phyloP scores from a whole-genome alignment of 345 rosid genomes.

The Gossypioides kirkii region DNA sequence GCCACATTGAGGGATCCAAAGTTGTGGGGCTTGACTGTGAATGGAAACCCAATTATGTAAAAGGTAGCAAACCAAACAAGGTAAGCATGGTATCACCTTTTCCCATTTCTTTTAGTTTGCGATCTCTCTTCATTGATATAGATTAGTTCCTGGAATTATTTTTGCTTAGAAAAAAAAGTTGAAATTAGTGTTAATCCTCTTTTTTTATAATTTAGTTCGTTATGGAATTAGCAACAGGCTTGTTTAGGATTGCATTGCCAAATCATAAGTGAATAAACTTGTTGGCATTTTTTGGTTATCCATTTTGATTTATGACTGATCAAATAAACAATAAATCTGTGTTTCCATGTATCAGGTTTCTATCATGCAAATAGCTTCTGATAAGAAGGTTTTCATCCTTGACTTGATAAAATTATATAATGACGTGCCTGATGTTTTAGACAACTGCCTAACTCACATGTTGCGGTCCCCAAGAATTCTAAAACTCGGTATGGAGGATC shows the following conservation, averaged over 20 bases:
- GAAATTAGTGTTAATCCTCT: background rate
- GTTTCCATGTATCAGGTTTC: conserved; percentile 65
- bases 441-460: conserved; percentile 67
- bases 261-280: background rate
- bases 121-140: background rate
- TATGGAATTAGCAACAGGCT: background rate
- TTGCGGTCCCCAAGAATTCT: conserved; percentile 62
- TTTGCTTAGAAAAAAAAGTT: background rate
- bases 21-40: conserved; percentile 89
- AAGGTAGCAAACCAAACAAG: conserved; percentile 73
- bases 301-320: background rate
- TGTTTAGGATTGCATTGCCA: background rate
- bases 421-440: conserved; percentile 57
- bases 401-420: conserved; percentile 77
- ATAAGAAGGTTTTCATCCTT: conserved; percentile 62
- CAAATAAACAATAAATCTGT: conserved; percentile 4
- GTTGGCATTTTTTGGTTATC: background rate
- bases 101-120: background rate
- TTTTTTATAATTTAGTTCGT: background rate
- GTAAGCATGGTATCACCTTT: conserved; percentile 29
- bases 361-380: conserved; percentile 85
- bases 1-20: conserved; percentile 59
- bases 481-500: conserved; percentile 70
- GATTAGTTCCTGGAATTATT: background rate
- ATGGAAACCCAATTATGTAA: conserved; percentile 88